Evolutionary conservation across 768 basidiomycete species (phyloP).

Genomic region (Candolleomyces efflorescens): DNA sequence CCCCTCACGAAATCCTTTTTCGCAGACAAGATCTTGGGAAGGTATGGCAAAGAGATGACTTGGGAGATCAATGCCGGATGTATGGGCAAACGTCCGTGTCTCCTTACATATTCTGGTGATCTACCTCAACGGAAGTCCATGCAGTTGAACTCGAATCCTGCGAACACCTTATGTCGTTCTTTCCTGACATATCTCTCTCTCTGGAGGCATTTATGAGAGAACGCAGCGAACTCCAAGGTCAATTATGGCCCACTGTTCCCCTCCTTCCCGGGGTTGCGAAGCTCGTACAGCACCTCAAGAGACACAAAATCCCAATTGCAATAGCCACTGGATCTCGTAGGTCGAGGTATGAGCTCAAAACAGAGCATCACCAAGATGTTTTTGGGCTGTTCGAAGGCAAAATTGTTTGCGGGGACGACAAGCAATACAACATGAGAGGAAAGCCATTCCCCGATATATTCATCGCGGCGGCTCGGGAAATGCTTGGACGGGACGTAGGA

Average conservation of each 20-base stretch:
- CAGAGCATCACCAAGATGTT: constrained; percentile 51
- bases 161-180: constrained; percentile 68
- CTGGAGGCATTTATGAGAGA: constrained; percentile 55
- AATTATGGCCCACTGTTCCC: constrained; percentile 62
- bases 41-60: constrained; percentile 73
- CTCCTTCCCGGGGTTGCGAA: constrained; percentile 71
- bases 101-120: background rate
- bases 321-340: constrained; percentile 75
- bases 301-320: constrained; percentile 69
- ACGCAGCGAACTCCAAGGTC: constrained; percentile 55
- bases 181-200: constrained; percentile 67
- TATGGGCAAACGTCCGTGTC: constrained; percentile 73
- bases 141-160: constrained; percentile 64
- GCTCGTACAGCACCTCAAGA: constrained; percentile 67
- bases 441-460: constrained; percentile 86
- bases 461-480: constrained; percentile 60
- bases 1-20: background rate
- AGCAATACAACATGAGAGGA: constrained; percentile 46
- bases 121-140: background rate
- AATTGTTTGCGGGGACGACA: constrained; percentile 73
- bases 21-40: constrained; percentile 66
- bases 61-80: constrained; percentile 88
- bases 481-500: constrained; percentile 56
- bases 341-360: constrained; percentile 66
- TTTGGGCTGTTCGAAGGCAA: constrained; percentile 61